Base-by-base conservation (phyloP, 1,284 basidiomycete genomes). In the Austropuccinia psidii region DNA sequence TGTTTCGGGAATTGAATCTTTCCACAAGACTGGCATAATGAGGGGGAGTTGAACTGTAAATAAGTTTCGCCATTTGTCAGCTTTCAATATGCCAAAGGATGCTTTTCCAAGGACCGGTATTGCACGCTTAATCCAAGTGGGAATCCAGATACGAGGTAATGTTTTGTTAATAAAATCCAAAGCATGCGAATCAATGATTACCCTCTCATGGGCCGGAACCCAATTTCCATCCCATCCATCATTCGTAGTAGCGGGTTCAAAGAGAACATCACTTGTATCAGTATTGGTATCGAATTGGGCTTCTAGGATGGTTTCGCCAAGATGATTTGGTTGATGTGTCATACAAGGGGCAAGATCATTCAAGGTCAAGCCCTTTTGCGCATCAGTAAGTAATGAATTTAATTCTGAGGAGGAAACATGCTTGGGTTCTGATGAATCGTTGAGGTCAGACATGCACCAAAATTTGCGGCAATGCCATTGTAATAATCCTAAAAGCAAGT, bases 101-200 rank as follows among this genome's bases (percentile, higher is more conserved):
- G 43, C 60, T 31, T 73, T 73, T 5, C 70, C 70, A 47, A 73
- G 49, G n/a, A 33, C 50, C 15, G 61, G 70, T 29, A 62, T 64
- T 1, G 60, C 58, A 31, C 50, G 21, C 5, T n/a, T 31, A 39
- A 73, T 65, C 60, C 58, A 73, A 11, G 27, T 64, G 2, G 70
- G 70, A 4, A 64, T 65, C 19, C 47, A 52, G 6, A 64, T 33
- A 11, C 21, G 31, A 31, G 29, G 37, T 5, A 65, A 19, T 3
- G 21, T 15, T 41, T 19, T 35, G 41, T 73, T 73, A 21, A 73
- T 73, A 47, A 4, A 1, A 9, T 24, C 11, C 15, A 73, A 45
- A 11, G 58, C 49, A 3, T 43, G 33, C 17, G 21, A 11, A 31
- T 73, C 50, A 37, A 73, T 39, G 8, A 65, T 41, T 17, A 65